phyloP scores from a whole-genome alignment of 2,329 filamentous ascomycete genomes.

The Madurella mycetomatis region DNA sequence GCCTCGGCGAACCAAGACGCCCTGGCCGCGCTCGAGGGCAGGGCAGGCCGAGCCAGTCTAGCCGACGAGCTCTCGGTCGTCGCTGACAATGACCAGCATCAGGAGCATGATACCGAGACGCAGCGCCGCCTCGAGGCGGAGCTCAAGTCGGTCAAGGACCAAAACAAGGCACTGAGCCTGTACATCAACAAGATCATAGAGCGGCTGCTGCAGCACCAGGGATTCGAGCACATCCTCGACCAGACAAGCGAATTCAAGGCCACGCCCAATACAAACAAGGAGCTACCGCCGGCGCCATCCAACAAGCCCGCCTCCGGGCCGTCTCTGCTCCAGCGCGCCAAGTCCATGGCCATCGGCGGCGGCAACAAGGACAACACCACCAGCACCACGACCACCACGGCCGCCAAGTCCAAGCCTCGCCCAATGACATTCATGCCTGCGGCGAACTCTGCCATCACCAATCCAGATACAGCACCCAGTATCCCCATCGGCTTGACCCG shows the following conservation, averaged over 20 bases:
- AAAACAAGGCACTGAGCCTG: slow-evolving; percentile 94
- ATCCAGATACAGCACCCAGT: slow-evolving; percentile 70
- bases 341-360: slow-evolving; percentile 52
- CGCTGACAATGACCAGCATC: slow-evolving; percentile 51
- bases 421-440: slow-evolving; percentile 55
- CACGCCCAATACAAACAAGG: slow-evolving; percentile 64
- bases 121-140: slow-evolving; percentile 72
- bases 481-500: slow-evolving; percentile 63
- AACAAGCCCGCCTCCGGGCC: slow-evolving; percentile 40
- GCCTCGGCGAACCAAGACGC: slow-evolving; percentile 58
- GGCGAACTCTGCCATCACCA: slow-evolving; percentile 40
- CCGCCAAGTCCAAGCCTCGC: slow-evolving; percentile 43
- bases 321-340: slow-evolving; percentile 57
- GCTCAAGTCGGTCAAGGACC: slow-evolving; percentile 74
- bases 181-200: slow-evolving; percentile 99
- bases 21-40: slow-evolving; percentile 59
- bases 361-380: slow-evolving; percentile 1
- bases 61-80: slow-evolving; percentile 84
- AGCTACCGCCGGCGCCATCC: slow-evolving; percentile 70
- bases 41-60: slow-evolving; percentile 52
- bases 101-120: slow-evolving; percentile 33
- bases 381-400: slow-evolving; percentile 2
- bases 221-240: slow-evolving; percentile 90
- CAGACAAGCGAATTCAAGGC: slow-evolving; percentile 64
- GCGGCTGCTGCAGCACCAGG: slow-evolving; percentile 85